phyloP scores from a whole-genome alignment of 2,329 filamentous ascomycete species.

The Aspergillus quadricinctus region DNA sequence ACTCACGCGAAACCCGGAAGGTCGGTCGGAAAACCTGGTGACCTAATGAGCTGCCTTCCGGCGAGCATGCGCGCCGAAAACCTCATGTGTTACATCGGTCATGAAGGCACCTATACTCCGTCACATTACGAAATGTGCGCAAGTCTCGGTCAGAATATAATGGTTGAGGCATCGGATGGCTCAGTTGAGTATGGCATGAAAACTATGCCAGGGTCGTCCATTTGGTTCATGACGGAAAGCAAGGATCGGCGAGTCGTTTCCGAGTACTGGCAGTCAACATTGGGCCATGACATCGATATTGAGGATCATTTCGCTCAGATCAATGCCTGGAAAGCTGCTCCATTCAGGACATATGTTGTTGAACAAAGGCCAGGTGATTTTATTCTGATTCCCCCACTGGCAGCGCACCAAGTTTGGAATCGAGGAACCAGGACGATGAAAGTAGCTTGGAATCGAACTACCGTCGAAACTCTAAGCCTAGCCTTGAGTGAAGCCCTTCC shows the following conservation, averaged over 20 bases:
- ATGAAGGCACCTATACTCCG: slow-evolving; percentile 95
- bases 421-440: slow-evolving; percentile 94
- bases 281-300: slow-evolving; percentile 95
- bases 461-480: slow-evolving; percentile 81
- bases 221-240: slow-evolving; percentile 99
- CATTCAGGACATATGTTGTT: slow-evolving; percentile 87
- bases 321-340: slow-evolving; percentile 91
- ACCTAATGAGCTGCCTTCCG: slow-evolving; percentile 91
- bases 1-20: slow-evolving; percentile 43
- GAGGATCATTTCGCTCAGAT: slow-evolving; percentile 96
- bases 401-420: slow-evolving; percentile 98
- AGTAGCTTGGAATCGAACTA: slow-evolving; percentile 95
- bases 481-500: slow-evolving; percentile 84
- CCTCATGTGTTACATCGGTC: slow-evolving; percentile 96
- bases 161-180: slow-evolving; percentile 79
- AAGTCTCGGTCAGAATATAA: slow-evolving; percentile 92
- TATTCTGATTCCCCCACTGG: slow-evolving; percentile 85
- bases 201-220: slow-evolving; percentile 74
- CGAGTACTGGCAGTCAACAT: slow-evolving; percentile 87
- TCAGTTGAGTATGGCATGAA: slow-evolving; percentile 64
- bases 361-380: slow-evolving; percentile 89
- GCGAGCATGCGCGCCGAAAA: slow-evolving; percentile 88
- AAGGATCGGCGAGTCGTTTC: slow-evolving; percentile 86
- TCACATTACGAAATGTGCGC: slow-evolving; percentile 97
- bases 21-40: slow-evolving; percentile 70